Conservation (phyloP, 148 eudicot species). For the Spergularia bocconei region DNA sequence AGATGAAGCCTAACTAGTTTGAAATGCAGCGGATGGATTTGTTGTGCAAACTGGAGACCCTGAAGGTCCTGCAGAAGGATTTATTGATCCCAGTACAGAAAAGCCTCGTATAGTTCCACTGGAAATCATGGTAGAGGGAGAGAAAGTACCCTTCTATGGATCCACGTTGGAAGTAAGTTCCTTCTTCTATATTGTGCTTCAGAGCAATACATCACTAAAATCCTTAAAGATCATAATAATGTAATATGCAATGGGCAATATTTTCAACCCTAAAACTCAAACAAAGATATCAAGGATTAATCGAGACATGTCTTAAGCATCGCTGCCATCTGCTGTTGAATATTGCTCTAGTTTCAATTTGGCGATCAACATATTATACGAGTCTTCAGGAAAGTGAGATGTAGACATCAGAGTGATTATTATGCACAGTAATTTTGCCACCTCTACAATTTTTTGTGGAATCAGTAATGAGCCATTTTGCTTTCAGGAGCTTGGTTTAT, state of each 20-base stretch:
- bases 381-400: neutral
- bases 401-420: neutral
- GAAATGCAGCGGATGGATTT: conserved; percentile 86
- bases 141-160: conserved; percentile 83
- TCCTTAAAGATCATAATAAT: neutral
- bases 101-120: conserved; percentile 87
- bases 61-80: conserved; percentile 96
- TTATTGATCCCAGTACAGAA: conserved; percentile 97
- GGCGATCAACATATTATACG: neutral
- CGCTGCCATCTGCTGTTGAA: too few species aligned
- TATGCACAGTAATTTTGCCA: neutral
- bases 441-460: neutral
- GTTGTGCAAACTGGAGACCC: conserved; percentile 99
- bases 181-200: neutral
- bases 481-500: conserved; percentile 87
- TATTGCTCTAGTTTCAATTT: neutral
- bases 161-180: conserved; percentile 86
- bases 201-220: neutral
- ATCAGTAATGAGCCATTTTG: neutral
- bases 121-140: conserved; percentile 89
- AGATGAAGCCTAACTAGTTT: neutral
- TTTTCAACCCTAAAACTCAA: too few species aligned
- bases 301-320: too few species aligned
- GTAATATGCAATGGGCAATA: neutral
- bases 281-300: too few species aligned